These are phyloP conservation scores for Venturiaceae sp. DNA, from an alignment of 2,329 filamentous ascomycete species.

Conservation along the genomic window DNA sequence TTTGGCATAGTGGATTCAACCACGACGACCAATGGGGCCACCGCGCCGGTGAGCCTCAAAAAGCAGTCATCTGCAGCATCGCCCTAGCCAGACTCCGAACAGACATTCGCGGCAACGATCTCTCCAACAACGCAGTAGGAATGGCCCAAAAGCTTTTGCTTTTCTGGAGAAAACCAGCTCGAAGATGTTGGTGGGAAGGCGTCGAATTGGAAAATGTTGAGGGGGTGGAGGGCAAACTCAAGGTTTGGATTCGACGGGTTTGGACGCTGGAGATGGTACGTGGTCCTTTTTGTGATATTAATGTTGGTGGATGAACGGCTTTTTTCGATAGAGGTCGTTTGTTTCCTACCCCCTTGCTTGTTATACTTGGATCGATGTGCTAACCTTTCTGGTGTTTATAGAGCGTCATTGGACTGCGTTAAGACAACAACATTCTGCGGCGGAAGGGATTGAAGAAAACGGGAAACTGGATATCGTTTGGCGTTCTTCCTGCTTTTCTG, in stretches of 20 bases:
- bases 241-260: conserved; percentile 96
- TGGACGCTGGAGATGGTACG: conserved; percentile 92
- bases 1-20: conserved; percentile 69
- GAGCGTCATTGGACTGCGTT: conserved; percentile 78
- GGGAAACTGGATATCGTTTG: not conserved
- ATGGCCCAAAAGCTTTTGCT: conserved; percentile 98
- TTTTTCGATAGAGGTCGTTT: not conserved
- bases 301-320: conserved; percentile 6
- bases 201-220: conserved; percentile 85
- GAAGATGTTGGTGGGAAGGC: conserved; percentile 98
- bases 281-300: not conserved
- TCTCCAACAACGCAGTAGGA: conserved; percentile 68
- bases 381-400: conserved; percentile 25
- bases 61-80: conserved; percentile 95
- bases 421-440: conserved; percentile 13
- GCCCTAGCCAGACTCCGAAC: conserved; percentile 87
- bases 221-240: conserved; percentile 82
- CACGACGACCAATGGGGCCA: conserved; percentile 94
- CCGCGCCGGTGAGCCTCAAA: conserved; percentile 93
- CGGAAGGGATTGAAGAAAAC: not conserved
- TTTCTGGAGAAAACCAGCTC: conserved; percentile 95
- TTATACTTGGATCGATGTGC: conserved; percentile 6
- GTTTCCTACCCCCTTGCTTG: conserved; percentile 8
- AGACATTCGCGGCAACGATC: conserved; percentile 71
- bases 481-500: not conserved